A percentile compares a stretch with the other conserved stretches of the same genome.
phyloP scores from a whole-genome alignment of 208 protist genomes.

The Trypanosoma avium region DNA sequence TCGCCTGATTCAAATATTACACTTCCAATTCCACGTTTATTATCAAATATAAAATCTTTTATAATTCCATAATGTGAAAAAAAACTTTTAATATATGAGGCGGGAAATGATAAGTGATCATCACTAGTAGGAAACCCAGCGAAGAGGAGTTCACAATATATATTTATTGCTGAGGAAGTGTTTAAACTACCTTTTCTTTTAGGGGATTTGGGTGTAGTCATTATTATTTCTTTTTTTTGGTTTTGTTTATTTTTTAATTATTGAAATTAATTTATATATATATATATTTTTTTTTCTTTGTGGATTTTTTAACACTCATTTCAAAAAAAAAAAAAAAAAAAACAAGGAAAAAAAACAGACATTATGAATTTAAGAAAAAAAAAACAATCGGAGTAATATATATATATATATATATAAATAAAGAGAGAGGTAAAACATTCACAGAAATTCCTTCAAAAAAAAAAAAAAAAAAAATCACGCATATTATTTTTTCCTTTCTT shows the following conservation, averaged over 20 bases:
- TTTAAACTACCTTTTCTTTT: no score
- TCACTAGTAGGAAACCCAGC: slow-evolving; percentile 47
- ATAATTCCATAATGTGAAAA: slow-evolving; percentile 65
- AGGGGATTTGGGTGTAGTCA: no score
- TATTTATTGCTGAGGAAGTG: no score
- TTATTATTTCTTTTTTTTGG: no score
- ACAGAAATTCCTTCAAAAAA: no score
- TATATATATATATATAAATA: neutral
- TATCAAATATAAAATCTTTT: slow-evolving; percentile 48
- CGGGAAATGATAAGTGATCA: neutral
- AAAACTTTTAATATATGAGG: slow-evolving; percentile 42
- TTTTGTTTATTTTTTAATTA: no score
- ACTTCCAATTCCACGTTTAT: slow-evolving; percentile 53
- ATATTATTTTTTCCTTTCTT: no score
- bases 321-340: neutral
- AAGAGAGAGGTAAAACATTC: no score
- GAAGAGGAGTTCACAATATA: slow-evolving; percentile 63
- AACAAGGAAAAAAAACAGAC: neutral
- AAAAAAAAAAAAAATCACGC: no score
- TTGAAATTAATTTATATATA: no score
- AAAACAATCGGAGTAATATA: neutral
- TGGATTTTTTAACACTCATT: neutral
- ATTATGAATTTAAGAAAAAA: neutral
- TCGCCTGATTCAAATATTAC: slow-evolving; percentile 56
- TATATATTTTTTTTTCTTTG: no score